A percentile compares a stretch with the other conserved stretches of the same genome.
Conservation (phyloP, 2,329 filamentous ascomycete genomes). For the Aspergillus ibericus region DNA sequence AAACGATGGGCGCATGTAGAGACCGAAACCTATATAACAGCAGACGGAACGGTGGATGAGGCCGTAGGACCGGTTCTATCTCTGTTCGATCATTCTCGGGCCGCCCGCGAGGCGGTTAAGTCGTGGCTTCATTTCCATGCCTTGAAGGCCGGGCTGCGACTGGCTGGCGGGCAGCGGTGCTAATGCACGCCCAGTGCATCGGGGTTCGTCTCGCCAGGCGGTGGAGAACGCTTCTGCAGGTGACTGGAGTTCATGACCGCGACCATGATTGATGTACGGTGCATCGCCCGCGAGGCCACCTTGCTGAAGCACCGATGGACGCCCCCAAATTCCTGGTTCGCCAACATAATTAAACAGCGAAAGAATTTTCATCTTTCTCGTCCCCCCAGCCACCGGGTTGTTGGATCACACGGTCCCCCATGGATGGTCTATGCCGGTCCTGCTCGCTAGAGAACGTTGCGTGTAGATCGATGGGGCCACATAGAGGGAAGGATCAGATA, state of each 20-base stretch:
- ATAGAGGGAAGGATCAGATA: background rate
- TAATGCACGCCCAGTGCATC: conserved; percentile 25
- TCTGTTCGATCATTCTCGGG: background rate
- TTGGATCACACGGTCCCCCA: conserved; percentile 14
- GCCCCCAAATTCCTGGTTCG: conserved; percentile 3
- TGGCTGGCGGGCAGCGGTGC: conserved; percentile 10
- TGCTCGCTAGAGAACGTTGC: conserved; percentile 1
- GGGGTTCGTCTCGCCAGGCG: conserved; percentile 13
- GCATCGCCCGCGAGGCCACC: background rate
- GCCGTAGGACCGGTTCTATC: background rate
- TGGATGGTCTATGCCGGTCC: background rate
- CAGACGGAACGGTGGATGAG: background rate
- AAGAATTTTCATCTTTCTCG: background rate
- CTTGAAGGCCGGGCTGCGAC: background rate
- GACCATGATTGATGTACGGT: background rate
- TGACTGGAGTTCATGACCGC: conserved; percentile 19
- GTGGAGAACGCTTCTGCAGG: conserved; percentile 23
- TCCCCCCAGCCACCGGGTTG: conserved; percentile 18
- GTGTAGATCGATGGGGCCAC: conserved; percentile 8
- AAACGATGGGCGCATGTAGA: background rate
- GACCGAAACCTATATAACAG: background rate
- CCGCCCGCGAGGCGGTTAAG: background rate
- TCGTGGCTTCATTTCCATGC: background rate
- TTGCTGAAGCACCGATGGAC: conserved; percentile 5
- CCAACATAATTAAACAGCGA: background rate